These are phyloP conservation scores for Chalciporus chontae DNA, from an alignment of 768 basidiomycete genomes.

Conservation along the genomic window DNA sequence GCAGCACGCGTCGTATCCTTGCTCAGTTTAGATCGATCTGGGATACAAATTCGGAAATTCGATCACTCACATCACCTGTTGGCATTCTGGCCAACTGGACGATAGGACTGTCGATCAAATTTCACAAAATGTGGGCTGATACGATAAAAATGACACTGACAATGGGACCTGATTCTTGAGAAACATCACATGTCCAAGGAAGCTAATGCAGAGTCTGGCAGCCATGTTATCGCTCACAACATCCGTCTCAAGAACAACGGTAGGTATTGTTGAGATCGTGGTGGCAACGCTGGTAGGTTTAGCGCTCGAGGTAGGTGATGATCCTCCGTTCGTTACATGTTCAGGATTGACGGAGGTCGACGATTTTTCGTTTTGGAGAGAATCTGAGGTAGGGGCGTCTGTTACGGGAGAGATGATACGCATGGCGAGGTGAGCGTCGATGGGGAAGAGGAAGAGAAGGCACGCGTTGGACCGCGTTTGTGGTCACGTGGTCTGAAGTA, in stretches of 20 bases:
- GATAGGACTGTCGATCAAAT: constrained; percentile 48
- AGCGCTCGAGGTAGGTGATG: neutral
- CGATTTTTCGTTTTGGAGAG: neutral
- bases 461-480: neutral
- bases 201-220: constrained; percentile 55
- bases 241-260: constrained; percentile 46
- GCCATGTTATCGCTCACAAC: constrained; percentile 57
- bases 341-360: neutral
- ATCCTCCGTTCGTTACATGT: neutral
- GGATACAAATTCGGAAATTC: neutral
- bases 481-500: constrained; percentile 11
- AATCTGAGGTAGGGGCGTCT: neutral
- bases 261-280: constrained; percentile 31
- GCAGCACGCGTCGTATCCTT: constrained; percentile 46
- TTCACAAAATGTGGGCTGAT: neutral
- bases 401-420: neutral
- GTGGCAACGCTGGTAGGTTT: neutral
- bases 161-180: constrained; percentile 78
- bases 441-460: neutral
- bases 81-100: constrained; percentile 60
- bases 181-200: constrained; percentile 70
- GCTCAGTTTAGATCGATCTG: neutral
- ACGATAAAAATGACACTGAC: constrained; percentile 41
- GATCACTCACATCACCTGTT: constrained; percentile 37
- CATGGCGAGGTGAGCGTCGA: neutral